phyloP scores from a whole-genome alignment of 208 protist genomes.

The Phytomonas francai region DNA sequence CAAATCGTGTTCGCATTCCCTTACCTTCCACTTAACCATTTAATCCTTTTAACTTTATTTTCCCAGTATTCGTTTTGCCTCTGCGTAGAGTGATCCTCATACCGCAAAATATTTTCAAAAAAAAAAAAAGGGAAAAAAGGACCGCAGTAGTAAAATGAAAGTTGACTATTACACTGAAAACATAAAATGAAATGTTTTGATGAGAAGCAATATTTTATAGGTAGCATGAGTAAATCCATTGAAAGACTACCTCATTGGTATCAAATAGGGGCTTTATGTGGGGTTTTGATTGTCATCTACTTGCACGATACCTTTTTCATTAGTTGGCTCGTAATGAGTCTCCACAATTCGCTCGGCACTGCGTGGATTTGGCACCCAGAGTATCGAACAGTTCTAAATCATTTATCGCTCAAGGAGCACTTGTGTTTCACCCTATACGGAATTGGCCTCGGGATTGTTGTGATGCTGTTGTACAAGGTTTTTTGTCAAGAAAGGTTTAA shows the following conservation, averaged over 20 bases:
- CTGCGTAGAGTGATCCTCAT: too few relatives aligned
- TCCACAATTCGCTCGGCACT: constrained; percentile 79
- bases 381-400: constrained; percentile 60
- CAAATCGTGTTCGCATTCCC: too few relatives aligned
- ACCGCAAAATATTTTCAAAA: too few relatives aligned
- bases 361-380: constrained; percentile 58
- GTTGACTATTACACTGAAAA: too few relatives aligned
- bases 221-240: constrained; percentile 58
- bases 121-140: too few relatives aligned
- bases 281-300: constrained; percentile 63
- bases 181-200: too few relatives aligned
- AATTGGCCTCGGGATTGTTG: constrained; percentile 36
- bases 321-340: constrained; percentile 54
- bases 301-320: constrained; percentile 62
- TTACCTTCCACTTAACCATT: too few relatives aligned
- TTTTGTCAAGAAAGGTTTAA: constrained; percentile 45
- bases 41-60: too few relatives aligned
- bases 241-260: constrained; percentile 80
- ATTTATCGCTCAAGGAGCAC: constrained; percentile 81
- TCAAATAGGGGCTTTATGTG: constrained; percentile 51
- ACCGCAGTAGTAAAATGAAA: too few relatives aligned
- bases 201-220: constrained; percentile 40
- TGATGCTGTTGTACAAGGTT: constrained; percentile 33
- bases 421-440: constrained; percentile 83
- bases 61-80: too few relatives aligned